Percentiles rank a stretch among this genome's conserved stretches.
Evolutionary conservation across 163 green algal genomes (phyloP).

Genomic region (Chlamydomonas reinhardtii): DNA sequence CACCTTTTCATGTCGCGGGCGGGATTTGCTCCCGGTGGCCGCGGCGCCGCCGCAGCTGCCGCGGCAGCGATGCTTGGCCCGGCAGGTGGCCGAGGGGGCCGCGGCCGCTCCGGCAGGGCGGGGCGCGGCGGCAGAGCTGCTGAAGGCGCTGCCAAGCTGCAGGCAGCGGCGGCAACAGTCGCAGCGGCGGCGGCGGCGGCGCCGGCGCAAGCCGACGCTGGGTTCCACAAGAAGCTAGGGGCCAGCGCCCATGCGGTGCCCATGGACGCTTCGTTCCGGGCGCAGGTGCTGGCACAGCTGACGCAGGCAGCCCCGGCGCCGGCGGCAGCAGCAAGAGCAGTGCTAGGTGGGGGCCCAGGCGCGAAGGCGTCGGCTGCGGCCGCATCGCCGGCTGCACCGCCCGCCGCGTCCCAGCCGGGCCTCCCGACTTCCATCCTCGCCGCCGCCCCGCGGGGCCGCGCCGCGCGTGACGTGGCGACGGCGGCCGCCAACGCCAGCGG

Average conservation of each 20-base stretch:
- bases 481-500: too few species aligned
- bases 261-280: background rate
- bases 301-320: background rate
- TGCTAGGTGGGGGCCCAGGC: background rate
- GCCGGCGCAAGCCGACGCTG: background rate
- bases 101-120: background rate
- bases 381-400: background rate
- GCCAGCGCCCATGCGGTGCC: background rate
- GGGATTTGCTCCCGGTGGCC: background rate
- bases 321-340: background rate
- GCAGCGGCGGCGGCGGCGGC: background rate
- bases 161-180: background rate
- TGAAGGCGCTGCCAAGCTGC: too few species aligned
- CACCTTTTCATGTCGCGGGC: constrained; percentile 1
- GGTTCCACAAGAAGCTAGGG: background rate
- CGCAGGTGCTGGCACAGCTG: constrained; percentile 3
- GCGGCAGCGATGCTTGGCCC: background rate
- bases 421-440: background rate
- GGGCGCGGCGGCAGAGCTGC: background rate
- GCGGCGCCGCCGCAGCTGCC: background rate
- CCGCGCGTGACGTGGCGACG: too few species aligned
- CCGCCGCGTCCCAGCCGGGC: background rate
- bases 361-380: too few species aligned
- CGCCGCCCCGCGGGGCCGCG: too few species aligned
- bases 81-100: background rate